These are phyloP conservation scores for Podila epigama DNA, from an alignment of 192 early-diverging fungal genomes.

Conservation along the genomic window DNA sequence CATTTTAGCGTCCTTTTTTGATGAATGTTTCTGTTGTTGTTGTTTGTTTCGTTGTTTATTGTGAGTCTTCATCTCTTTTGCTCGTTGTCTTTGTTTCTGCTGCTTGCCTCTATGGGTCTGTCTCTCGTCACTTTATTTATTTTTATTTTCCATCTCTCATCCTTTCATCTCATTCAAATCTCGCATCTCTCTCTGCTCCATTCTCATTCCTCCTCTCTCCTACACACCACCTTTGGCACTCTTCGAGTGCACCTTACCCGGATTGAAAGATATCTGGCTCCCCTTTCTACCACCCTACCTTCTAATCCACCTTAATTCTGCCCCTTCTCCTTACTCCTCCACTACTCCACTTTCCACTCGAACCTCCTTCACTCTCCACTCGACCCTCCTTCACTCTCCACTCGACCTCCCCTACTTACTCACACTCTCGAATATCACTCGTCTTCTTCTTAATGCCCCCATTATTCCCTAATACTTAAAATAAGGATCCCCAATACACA, in stretches of 20 bases:
- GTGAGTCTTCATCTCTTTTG: background rate
- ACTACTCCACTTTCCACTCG: background rate
- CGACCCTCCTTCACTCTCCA: background rate
- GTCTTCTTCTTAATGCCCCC: no score
- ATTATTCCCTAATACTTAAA: no score
- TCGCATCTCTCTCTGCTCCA: background rate
- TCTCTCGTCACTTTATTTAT: background rate
- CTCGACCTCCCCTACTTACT: background rate
- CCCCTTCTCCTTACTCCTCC: background rate
- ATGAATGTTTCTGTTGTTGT: no score
- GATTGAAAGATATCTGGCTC: conserved; percentile 49
- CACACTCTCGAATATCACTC: background rate
- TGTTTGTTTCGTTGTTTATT: no score
- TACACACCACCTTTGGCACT: background rate
- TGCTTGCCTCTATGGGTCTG: background rate
- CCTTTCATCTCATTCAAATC: background rate
- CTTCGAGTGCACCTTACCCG: conserved; percentile 21
- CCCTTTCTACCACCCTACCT: background rate
- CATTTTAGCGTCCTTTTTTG: no score
- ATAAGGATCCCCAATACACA: no score
- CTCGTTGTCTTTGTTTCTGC: background rate
- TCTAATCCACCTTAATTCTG: background rate
- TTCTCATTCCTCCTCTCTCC: background rate
- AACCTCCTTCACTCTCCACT: background rate
- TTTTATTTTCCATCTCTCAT: conserved; percentile 1